A percentile compares a stretch with the other conserved stretches of the same genome.
phyloP scores from a whole-genome alignment of 331 rosid species.

The Acacia concinna region DNA sequence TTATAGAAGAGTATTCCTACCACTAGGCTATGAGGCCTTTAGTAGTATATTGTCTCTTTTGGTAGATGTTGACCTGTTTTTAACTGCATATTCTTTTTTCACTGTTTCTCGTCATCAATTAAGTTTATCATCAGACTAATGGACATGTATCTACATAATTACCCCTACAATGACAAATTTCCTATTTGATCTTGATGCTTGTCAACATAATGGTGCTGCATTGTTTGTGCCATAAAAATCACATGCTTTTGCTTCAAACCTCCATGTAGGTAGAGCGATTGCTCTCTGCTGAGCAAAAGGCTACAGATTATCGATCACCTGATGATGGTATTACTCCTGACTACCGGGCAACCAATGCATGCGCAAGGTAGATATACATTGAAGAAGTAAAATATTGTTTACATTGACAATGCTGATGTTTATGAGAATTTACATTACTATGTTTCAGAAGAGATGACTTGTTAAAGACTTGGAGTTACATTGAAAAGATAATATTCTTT shows the following conservation, averaged over 20 bases:
- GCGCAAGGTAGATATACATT: constrained; percentile 67
- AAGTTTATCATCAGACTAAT: not conserved
- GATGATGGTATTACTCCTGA: constrained; percentile 95
- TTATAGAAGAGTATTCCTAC: no score
- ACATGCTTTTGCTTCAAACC: constrained; percentile 5
- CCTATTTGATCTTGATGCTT: constrained; percentile 23
- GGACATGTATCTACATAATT: constrained; percentile 12
- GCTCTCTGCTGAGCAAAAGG: constrained; percentile 96
- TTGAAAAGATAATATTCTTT: not conserved
- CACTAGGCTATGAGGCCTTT: no score
- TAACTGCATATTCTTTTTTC: constrained; percentile 1
- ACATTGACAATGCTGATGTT: not conserved
- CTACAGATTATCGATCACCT: constrained; percentile 83
- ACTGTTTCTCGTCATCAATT: not conserved
- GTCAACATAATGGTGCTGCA: not conserved
- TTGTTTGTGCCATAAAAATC: constrained; percentile 20
- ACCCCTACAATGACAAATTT: constrained; percentile 4
- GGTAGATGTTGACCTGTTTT: not conserved
- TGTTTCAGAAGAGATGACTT: not conserved
- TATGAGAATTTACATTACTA: constrained; percentile 7
- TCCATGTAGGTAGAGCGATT: constrained; percentile 83
- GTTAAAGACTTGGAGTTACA: constrained; percentile 2
- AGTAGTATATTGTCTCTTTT: not conserved
- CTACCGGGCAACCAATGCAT: constrained; percentile 93
- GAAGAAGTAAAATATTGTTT: constrained; percentile 24